Evolutionary conservation across 2,329 filamentous ascomycete genomes (phyloP), one percentile per base, ranked within the genome.

Genomic region (Stagonosporopsis vannaccii): DNA sequence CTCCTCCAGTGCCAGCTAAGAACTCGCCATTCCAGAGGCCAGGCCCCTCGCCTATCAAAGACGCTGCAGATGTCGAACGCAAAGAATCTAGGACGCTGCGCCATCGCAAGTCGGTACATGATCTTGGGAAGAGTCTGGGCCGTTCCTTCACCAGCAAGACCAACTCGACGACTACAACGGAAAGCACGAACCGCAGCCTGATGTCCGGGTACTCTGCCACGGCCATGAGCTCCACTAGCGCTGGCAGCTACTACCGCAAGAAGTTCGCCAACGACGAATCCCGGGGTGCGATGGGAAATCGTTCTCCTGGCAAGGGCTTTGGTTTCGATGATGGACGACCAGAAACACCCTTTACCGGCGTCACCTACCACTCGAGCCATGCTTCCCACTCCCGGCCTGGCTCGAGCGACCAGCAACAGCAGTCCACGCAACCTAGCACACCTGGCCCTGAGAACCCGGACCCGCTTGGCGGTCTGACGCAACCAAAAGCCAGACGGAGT

Each of bases 191-290:
- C 65, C 87, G 89, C 66, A 98, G 91, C 68, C 76, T 99, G 39
- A 97, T 97, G 94, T 98, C 94, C 74, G 95, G 94, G 3, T 84
- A 86, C 48, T 98, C 95, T 49, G 95, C 95, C 0, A 88, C 93
- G 46, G 94, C 85, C 12, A 92, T 97, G 76, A 98, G 94, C 74
- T 91, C 92, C 46, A 98, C 95, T 15, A 98, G 95, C 77, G 95
- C 95, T 15, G 95, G 93, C 50, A 98, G 94, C 77, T 86, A 96
- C 62, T 93, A 92, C 26, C 87, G 93, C 59, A 90, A 90, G 69
- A 89, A 88, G 62, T 72, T 79, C 75, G 72, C 82, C 68, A 76
- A 69, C 32, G 75, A 76, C 37, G 66, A 88, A 59, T 82, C 88
- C 15, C 85, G 86, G 61, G 91, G 88, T 69, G 86, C 87, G 3